Evolutionary conservation across 257 asterid genomes (phyloP).

Genomic region (Solanum neorickii): DNA sequence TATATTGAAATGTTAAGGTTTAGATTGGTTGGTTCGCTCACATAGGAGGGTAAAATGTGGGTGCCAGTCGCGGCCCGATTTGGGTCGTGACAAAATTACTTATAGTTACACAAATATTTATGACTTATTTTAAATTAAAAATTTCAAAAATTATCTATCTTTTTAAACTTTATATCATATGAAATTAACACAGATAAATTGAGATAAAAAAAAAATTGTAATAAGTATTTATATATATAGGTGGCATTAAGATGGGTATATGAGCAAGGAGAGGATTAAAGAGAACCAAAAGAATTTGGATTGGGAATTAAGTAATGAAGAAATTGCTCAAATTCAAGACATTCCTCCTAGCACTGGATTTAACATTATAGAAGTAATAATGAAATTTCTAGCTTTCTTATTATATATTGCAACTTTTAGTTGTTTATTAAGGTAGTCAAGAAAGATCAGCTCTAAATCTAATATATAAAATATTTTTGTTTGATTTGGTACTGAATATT

Average conservation of each 20-base stretch:
- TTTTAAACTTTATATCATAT: too few species aligned
- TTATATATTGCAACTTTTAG: neutral
- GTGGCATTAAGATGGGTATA: neutral
- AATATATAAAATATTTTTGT: too few species aligned
- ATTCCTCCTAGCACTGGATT: constrained; percentile 18
- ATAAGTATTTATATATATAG: neutral
- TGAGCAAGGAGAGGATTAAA: neutral
- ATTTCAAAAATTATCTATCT: too few species aligned
- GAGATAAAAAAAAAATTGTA: too few species aligned
- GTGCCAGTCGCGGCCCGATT: too few species aligned
- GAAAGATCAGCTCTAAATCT: neutral
- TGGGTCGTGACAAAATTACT: too few species aligned
- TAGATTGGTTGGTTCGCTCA: too few species aligned
- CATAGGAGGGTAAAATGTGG: too few species aligned
- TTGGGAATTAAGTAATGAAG: constrained; percentile 24
- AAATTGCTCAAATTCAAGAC: constrained; percentile 13
- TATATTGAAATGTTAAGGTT: too few species aligned
- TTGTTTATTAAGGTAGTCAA: neutral
- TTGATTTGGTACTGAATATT: neutral
- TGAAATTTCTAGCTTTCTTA: neutral
- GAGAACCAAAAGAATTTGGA: constrained; percentile 3
- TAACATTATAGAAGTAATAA: constrained; percentile 7
- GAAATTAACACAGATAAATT: too few species aligned
- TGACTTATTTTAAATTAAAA: too few species aligned
- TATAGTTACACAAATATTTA: too few species aligned